Conservation (phyloP, 2,329 filamentous ascomycete species). For the Amauroascus verrucosus region DNA sequence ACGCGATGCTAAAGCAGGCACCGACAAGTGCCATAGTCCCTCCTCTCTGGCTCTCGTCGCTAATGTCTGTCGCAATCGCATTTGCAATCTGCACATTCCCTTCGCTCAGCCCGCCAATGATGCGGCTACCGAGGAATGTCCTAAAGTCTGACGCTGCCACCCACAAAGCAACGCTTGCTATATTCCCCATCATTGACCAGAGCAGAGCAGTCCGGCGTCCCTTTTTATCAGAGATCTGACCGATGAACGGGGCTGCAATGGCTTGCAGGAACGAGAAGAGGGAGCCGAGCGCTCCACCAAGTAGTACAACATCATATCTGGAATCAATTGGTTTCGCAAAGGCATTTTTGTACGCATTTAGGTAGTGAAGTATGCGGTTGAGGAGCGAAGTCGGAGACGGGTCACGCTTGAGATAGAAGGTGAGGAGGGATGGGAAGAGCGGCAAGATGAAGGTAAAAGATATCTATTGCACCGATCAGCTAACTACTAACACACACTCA, state of each 20-base stretch:
- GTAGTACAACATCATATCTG: constrained; percentile 89
- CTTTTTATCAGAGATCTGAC: constrained; percentile 74
- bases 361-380: constrained; percentile 64
- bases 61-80: constrained; percentile 93
- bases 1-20: constrained; percentile 92
- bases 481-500: not conserved
- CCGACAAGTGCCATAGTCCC: constrained; percentile 94
- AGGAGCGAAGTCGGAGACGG: constrained; percentile 55
- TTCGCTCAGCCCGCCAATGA: constrained; percentile 89
- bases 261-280: constrained; percentile 90
- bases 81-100: constrained; percentile 95
- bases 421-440: constrained; percentile 85
- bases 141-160: constrained; percentile 87
- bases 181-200: constrained; percentile 86
- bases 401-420: constrained; percentile 88
- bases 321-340: constrained; percentile 91
- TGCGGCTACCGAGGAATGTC: constrained; percentile 84
- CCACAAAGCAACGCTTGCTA: constrained; percentile 88
- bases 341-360: constrained; percentile 89
- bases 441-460: constrained; percentile 98
- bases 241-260: constrained; percentile 83
- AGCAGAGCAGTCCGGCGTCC: constrained; percentile 79
- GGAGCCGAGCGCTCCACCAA: constrained; percentile 86
- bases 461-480: constrained; percentile 48
- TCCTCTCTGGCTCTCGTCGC: constrained; percentile 70